Conservation (phyloP, 2,329 filamentous ascomycete genomes). For the Grosmannia serpens region DNA sequence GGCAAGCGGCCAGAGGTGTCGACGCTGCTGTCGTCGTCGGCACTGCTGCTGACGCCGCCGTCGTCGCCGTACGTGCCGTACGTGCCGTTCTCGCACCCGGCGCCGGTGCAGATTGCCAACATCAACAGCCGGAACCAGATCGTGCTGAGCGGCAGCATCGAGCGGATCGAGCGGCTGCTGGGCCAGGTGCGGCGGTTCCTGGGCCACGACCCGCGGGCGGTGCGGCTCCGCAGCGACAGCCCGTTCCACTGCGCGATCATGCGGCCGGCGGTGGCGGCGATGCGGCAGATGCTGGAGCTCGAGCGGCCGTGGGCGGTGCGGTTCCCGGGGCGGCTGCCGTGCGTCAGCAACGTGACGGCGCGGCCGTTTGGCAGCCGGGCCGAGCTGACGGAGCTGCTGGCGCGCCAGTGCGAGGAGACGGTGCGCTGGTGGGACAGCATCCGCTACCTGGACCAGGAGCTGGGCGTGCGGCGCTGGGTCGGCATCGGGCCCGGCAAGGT, state of each 20-base stretch:
- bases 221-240: slow-evolving; percentile 74
- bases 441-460: slow-evolving; percentile 73
- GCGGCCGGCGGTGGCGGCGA: slow-evolving; percentile 67
- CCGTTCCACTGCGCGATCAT: slow-evolving; percentile 91
- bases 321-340: slow-evolving; percentile 65
- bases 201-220: slow-evolving; percentile 81
- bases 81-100: background rate
- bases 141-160: slow-evolving; percentile 78
- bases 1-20: background rate
- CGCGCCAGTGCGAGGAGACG: slow-evolving; percentile 78
- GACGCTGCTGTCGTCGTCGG: background rate
- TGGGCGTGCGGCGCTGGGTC: slow-evolving; percentile 73
- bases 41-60: background rate
- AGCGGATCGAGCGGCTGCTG: slow-evolving; percentile 68
- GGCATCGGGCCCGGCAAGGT: slow-evolving; percentile 92
- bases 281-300: slow-evolving; percentile 54
- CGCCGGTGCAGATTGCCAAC: slow-evolving; percentile 80
- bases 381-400: slow-evolving; percentile 67
- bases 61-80: background rate
- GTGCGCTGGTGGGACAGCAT: slow-evolving; percentile 94
- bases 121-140: slow-evolving; percentile 96
- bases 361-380: slow-evolving; percentile 62
- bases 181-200: slow-evolving; percentile 80
- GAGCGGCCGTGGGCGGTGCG: slow-evolving; percentile 54
- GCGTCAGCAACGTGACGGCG: slow-evolving; percentile 78